Evolutionary conservation across 257 asterid genomes (phyloP).

Genomic region (Nyctanthes arbortristis): DNA sequence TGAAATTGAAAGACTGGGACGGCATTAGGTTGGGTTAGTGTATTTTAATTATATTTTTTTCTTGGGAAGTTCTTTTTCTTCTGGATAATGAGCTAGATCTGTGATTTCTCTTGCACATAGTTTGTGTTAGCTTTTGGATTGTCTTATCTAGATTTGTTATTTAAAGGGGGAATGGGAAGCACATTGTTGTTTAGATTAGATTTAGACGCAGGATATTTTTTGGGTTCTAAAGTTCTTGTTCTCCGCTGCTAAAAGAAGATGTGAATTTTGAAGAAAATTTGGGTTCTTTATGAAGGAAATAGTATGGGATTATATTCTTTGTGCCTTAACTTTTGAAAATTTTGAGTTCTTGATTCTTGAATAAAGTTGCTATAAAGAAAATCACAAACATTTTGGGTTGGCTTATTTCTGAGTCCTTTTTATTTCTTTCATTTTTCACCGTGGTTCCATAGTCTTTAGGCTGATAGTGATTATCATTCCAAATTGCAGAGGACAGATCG

Average conservation of each 20-base stretch:
- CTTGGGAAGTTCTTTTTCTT: conserved; percentile 2
- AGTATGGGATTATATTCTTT: not conserved
- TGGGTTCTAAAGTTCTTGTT: not conserved
- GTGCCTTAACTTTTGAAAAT: too few relatives aligned
- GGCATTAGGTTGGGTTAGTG: conserved; percentile 40
- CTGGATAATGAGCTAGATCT: conserved; percentile 31
- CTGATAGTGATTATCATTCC: too few relatives aligned
- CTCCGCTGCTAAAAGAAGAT: conserved; percentile 7
- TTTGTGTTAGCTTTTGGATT: not conserved
- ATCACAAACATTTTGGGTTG: not conserved
- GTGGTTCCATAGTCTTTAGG: too few relatives aligned
- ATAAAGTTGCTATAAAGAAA: not conserved
- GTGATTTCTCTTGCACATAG: conserved; percentile 21
- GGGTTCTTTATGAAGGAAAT: not conserved
- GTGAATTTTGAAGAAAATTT: conserved; percentile 9
- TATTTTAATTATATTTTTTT: not conserved
- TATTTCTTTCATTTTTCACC: not conserved
- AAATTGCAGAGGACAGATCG: not conserved
- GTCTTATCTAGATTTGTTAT: conserved; percentile 1
- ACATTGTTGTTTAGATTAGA: conserved; percentile 16
- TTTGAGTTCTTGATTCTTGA: conserved; percentile 5
- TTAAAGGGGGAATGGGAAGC: not conserved
- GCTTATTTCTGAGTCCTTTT: not conserved
- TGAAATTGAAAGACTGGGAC: conserved; percentile 19
- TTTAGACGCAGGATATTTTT: conserved; percentile 12